phyloP scores from a whole-genome alignment of 2,329 filamentous ascomycete genomes.

The Pestalotiopsis sp. region DNA sequence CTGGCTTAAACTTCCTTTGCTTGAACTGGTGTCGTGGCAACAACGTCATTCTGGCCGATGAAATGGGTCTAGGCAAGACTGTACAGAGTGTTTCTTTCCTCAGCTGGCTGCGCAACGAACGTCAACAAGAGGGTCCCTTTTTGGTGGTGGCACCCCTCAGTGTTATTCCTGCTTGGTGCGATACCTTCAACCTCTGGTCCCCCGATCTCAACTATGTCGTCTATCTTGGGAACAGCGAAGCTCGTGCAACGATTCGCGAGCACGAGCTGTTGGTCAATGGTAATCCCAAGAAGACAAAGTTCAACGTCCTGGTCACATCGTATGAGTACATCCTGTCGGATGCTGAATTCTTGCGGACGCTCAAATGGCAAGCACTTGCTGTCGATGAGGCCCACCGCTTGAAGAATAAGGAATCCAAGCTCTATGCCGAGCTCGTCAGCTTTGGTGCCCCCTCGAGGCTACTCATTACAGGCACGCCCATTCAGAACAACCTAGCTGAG shows the following conservation, averaged over 20 bases:
- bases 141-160: constrained; percentile 96
- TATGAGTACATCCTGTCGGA: constrained; percentile 96
- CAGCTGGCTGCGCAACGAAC: constrained; percentile 91
- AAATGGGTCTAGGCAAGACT: constrained; percentile 98
- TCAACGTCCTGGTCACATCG: constrained; percentile 95
- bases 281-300: constrained; percentile 86
- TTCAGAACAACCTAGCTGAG: constrained; percentile 95
- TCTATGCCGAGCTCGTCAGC: constrained; percentile 81
- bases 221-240: constrained; percentile 86
- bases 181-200: constrained; percentile 95
- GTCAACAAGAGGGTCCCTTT: constrained; percentile 89
- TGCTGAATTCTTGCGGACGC: constrained; percentile 77
- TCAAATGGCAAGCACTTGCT: constrained; percentile 97
- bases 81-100: constrained; percentile 97
- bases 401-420: constrained; percentile 93
- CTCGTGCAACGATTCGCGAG: constrained; percentile 84
- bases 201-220: constrained; percentile 97
- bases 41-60: constrained; percentile 96
- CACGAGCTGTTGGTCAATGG: constrained; percentile 86
- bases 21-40: constrained; percentile 94
- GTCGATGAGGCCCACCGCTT: constrained; percentile 96
- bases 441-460: constrained; percentile 88
- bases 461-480: constrained; percentile 93
- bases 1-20: constrained; percentile 90
- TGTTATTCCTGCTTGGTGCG: constrained; percentile 96